These are phyloP conservation scores for Euptelea pleiosperma DNA, from an alignment of 164 flowering plant genomes.

Conservation along the genomic window DNA sequence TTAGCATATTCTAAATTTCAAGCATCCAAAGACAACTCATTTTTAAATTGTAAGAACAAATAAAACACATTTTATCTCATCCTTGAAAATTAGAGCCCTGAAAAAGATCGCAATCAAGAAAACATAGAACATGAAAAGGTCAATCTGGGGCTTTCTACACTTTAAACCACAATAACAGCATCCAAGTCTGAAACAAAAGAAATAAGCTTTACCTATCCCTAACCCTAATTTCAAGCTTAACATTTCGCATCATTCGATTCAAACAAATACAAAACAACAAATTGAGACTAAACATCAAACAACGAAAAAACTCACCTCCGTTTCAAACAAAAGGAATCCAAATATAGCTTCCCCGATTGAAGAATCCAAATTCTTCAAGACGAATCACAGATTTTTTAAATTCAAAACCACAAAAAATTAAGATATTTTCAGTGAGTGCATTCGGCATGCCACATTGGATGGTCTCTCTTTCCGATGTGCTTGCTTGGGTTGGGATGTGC, in stretches of 20 bases:
- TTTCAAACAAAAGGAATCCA: not conserved
- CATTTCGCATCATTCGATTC: not conserved
- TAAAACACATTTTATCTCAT: not conserved
- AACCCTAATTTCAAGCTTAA: slow-evolving; percentile 2
- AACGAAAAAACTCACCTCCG: slow-evolving; percentile 11
- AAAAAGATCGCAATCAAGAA: no score
- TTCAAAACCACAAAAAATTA: no score
- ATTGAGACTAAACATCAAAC: not conserved
- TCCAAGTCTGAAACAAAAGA: not conserved
- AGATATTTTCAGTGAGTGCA: no score
- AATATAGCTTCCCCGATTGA: slow-evolving; percentile 30
- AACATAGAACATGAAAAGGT: no score
- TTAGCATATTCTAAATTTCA: no score
- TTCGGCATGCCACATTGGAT: no score
- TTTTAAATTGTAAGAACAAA: not conserved
- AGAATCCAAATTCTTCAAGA: no score
- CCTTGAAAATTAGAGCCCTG: not conserved
- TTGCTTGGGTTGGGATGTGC: no score
- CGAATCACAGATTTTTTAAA: no score
- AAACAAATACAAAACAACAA: not conserved
- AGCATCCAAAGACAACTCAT: not conserved
- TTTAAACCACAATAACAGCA: not conserved
- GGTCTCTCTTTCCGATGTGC: no score
- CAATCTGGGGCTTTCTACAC: slow-evolving; percentile 6
- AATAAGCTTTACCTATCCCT: not conserved